Evolutionary conservation across 805 yeast species (phyloP).

Genomic region (Candida dendrica): DNA sequence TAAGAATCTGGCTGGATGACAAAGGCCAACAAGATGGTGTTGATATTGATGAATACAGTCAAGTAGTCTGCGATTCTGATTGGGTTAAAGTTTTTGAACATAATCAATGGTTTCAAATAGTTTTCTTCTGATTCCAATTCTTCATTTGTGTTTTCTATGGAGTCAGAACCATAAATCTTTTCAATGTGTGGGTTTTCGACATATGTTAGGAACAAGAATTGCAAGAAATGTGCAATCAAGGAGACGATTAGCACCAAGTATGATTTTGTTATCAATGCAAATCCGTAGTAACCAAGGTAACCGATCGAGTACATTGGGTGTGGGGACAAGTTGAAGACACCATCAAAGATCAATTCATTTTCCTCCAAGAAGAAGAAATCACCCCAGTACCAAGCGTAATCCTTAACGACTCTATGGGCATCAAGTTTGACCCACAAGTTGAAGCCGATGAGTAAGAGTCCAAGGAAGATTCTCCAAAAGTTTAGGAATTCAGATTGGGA

Average conservation of each 20-base stretch:
- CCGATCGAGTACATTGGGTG: conserved; percentile 93
- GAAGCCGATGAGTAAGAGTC: conserved; percentile 56
- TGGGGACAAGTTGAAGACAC: conserved; percentile 84
- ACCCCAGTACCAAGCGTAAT: conserved; percentile 95
- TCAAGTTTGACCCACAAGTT: conserved; percentile 81
- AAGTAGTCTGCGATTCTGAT: conserved; percentile 59
- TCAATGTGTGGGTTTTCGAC: conserved; percentile 87
- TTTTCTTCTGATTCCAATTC: conserved; percentile 27
- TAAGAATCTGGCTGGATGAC: conserved; percentile 23
- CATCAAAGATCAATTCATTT: conserved; percentile 71
- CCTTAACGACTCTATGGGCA: conserved; percentile 84
- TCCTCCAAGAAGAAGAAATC: conserved; percentile 80
- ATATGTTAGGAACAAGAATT: conserved; percentile 63
- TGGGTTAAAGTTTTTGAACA: conserved; percentile 54
- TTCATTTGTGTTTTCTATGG: conserved; percentile 25
- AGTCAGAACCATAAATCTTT: conserved; percentile 55
- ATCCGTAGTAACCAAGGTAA: conserved; percentile 80
- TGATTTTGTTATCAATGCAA: conserved; percentile 69
- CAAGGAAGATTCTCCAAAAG: conserved; percentile 46
- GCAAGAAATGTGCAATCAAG: conserved; percentile 66
- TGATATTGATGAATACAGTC: conserved; percentile 34
- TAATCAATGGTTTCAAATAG: conserved; percentile 51
- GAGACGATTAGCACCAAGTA: conserved; percentile 66
- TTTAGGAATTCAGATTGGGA: conserved; percentile 39
- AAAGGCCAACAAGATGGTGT: conserved; percentile 35